Percentiles rank a stretch among this genome's conserved stretches.
These are phyloP conservation scores for Guyanaporus albipodus DNA, from an alignment of 768 basidiomycete genomes.

Conservation along the genomic window DNA sequence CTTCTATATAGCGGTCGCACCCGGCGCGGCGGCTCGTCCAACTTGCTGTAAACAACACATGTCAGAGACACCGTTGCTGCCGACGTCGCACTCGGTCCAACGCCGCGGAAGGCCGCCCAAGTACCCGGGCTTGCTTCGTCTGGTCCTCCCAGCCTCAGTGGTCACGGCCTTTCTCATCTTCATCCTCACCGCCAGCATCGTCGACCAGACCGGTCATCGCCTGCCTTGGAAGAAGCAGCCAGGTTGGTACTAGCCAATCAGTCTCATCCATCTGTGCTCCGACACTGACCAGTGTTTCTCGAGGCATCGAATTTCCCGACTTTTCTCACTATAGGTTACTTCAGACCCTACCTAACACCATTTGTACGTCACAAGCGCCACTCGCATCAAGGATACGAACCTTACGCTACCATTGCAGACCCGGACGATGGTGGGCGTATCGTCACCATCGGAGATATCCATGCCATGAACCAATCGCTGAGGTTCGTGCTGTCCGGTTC, in stretches of 20 bases:
- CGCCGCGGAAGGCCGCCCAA: not conserved
- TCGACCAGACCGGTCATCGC: constrained; percentile 4
- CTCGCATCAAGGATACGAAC: not conserved
- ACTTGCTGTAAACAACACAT: not conserved
- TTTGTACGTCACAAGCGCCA: constrained; percentile 35
- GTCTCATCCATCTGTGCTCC: not conserved
- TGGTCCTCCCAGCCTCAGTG: constrained; percentile 32
- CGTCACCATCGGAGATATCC: constrained; percentile 84
- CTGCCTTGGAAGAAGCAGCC: constrained; percentile 13
- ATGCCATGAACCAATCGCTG: constrained; percentile 72
- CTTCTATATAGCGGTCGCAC: too few relatives aligned
- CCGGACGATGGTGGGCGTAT: constrained; percentile 48
- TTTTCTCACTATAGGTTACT: constrained; percentile 48
- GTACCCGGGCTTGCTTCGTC: not conserved
- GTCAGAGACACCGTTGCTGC: constrained; percentile 16
- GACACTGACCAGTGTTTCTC: not conserved
- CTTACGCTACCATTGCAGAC: constrained; percentile 34
- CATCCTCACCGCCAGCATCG: constrained; percentile 36
- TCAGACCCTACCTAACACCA: constrained; percentile 38
- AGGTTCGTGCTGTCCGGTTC: constrained; percentile 42
- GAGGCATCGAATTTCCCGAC: constrained; percentile 39
- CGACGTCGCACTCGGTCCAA: not conserved
- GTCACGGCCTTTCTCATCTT: constrained; percentile 42
- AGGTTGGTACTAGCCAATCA: constrained; percentile 15
- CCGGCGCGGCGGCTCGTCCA: too few relatives aligned